Conservation (phyloP, 1,139 yeast genomes). For the Geotrichum histeridarum region DNA sequence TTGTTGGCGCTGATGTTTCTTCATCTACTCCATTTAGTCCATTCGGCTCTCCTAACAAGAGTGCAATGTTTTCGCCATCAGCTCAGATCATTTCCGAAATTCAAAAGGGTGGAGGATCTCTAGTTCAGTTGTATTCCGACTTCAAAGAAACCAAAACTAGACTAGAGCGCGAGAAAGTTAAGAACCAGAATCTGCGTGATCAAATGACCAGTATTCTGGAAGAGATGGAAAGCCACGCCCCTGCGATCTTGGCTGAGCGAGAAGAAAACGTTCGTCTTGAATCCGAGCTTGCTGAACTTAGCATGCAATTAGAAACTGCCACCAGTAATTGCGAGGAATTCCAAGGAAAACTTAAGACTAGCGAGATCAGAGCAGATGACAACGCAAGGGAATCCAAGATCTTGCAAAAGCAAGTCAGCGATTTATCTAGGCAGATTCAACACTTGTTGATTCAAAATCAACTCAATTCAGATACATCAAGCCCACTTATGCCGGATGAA, state of each 20-base stretch:
- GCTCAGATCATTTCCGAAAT: constrained; percentile 46
- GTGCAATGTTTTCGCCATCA: constrained; percentile 40
- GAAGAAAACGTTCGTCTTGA: constrained; percentile 49
- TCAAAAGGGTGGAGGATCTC: constrained; percentile 53
- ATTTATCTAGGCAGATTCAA: constrained; percentile 76
- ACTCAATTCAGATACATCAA: constrained; percentile 43
- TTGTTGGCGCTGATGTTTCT: constrained; percentile 21
- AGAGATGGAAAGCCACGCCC: constrained; percentile 78
- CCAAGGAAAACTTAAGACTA: constrained; percentile 33
- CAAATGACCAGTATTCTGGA: constrained; percentile 67
- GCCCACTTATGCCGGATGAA: constrained; percentile 56
- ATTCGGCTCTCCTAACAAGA: constrained; percentile 18
- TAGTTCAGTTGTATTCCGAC: constrained; percentile 66
- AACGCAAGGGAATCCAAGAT: constrained; percentile 37
- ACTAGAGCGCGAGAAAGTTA: constrained; percentile 62
- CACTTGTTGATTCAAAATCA: constrained; percentile 64
- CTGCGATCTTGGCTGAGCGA: constrained; percentile 65
- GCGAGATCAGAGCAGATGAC: constrained; percentile 28
- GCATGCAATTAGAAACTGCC: constrained; percentile 45
- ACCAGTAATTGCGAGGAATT: constrained; percentile 43
- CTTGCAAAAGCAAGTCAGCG: constrained; percentile 54
- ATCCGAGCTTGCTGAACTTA: constrained; percentile 48
- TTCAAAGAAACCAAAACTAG: constrained; percentile 58
- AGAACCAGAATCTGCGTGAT: constrained; percentile 62
- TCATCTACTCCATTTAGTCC: constrained; percentile 22